A percentile compares a stretch with the other conserved stretches of the same genome.
These are phyloP conservation scores for Nematodospora anomalae DNA, from an alignment of 1,139 yeast genomes.

Conservation along the genomic window DNA sequence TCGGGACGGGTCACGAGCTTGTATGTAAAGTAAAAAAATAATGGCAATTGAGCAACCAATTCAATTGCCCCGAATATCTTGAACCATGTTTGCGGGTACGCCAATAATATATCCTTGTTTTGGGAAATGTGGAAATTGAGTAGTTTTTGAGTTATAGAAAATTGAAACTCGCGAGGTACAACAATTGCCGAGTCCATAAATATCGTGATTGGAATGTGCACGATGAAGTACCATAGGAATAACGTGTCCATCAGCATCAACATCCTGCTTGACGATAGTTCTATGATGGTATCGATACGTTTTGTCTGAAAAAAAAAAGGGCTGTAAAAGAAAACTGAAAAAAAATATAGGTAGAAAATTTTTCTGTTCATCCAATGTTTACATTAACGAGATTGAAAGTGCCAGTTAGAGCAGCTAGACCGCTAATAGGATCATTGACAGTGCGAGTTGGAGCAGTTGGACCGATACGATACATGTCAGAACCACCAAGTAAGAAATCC, in stretches of 20 bases:
- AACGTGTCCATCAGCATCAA: background rate
- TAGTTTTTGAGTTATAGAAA: slow-evolving; percentile 47
- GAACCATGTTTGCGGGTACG: slow-evolving; percentile 64
- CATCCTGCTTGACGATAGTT: too few species aligned
- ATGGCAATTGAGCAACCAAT: slow-evolving; percentile 72
- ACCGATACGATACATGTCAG: background rate
- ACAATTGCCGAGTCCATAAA: slow-evolving; percentile 73
- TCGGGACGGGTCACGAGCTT: slow-evolving; percentile 20
- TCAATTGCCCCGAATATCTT: slow-evolving; percentile 70
- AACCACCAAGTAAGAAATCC: background rate
- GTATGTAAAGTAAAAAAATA: slow-evolving; percentile 52
- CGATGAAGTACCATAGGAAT: slow-evolving; percentile 37
- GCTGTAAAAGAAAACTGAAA: too few species aligned
- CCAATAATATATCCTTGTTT: slow-evolving; percentile 71
- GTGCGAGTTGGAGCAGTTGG: too few species aligned
- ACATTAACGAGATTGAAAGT: too few species aligned
- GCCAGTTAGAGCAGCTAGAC: too few species aligned
- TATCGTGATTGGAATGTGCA: slow-evolving; percentile 76
- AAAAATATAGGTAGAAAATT: too few species aligned
- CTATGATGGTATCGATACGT: too few species aligned
- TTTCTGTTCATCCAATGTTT: too few species aligned
- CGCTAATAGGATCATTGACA: too few species aligned
- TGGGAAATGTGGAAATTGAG: slow-evolving; percentile 56
- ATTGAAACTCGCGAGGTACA: slow-evolving; percentile 53
- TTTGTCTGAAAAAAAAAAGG: too few species aligned